Evolutionary conservation across 1,284 basidiomycete species (phyloP).

Genomic region (Athelia psychrophila): DNA sequence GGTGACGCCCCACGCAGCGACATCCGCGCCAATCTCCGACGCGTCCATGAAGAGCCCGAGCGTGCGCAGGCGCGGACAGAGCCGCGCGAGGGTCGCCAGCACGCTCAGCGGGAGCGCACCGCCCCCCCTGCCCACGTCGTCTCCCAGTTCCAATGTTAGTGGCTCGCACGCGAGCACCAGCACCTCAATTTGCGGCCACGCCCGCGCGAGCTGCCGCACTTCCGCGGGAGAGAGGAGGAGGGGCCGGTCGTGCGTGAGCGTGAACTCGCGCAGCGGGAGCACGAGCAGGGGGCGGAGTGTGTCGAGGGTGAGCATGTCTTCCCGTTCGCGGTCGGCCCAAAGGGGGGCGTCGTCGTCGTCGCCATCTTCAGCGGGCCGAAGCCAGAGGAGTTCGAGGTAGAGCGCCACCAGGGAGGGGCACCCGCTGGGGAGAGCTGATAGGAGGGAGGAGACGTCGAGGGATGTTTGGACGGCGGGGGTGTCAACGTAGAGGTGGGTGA

Average conservation of each 20-base stretch:
- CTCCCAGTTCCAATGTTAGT: conserved; percentile 23
- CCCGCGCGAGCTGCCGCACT: conserved; percentile 45
- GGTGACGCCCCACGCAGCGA: neutral
- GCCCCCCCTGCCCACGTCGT: conserved; percentile 5
- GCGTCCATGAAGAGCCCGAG: conserved; percentile 54
- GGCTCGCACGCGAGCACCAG: conserved; percentile 53
- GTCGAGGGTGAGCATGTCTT: conserved; percentile 39
- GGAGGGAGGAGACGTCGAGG: conserved; percentile 36
- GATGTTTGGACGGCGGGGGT: conserved; percentile 40
- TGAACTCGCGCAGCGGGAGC: conserved; percentile 22
- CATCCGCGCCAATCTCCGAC: conserved; percentile 4
- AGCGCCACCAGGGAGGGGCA: conserved; percentile 46
- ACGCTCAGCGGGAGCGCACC: conserved; percentile 45
- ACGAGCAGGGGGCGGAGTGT: conserved; percentile 48
- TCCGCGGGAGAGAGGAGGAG: conserved; percentile 44
- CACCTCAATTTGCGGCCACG: conserved; percentile 46
- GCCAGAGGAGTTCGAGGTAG: conserved; percentile 28
- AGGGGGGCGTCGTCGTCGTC: neutral
- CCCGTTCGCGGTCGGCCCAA: conserved; percentile 1
- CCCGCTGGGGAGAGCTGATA: conserved; percentile 39
- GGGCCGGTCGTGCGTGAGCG: conserved; percentile 48
- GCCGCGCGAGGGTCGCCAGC: conserved; percentile 47
- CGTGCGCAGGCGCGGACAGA: conserved; percentile 47
- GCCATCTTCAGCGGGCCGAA: conserved; percentile 9
- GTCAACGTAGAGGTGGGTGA: conserved; percentile 52